Evolutionary conservation across 2,329 filamentous ascomycete species (phyloP), one percentile per base, ranked within the genome.

Genomic region (Dactylellina sp.): DNA sequence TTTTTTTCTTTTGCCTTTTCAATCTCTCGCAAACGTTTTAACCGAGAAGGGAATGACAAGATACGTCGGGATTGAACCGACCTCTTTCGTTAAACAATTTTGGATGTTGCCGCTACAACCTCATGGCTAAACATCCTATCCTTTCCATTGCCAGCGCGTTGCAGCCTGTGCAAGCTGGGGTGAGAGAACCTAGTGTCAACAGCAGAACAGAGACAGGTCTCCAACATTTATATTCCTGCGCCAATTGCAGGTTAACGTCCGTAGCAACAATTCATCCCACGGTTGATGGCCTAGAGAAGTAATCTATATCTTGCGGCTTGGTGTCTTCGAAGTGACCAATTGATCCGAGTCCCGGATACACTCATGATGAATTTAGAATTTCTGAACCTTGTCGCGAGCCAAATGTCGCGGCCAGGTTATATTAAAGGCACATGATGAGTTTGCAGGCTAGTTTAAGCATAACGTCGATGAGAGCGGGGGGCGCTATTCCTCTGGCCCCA

Each of bases 371-470:
- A 24, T 50, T 24, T 40, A 44, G 40, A 56, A 25, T 39, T 24
- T 14, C 14, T 55, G 49, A 61, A 71, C 65, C 65, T 61, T 71
- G 65, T 56, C 53, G 49, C 49, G 24, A 50, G 62, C 44, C 25
- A 59, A 63, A 46, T 64, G 55, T 71, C 52, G 55, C 66, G 66
- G 66, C 66, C 66, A 71, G 66, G 66, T 71, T 71, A 71, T 64
- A 57, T 63, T 56, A 71, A 64, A 71, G 66, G 66, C 66, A 71
- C 66, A 71, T 71, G 66, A 71, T 64, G 66, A 40, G 56, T 59
- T 62, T 59, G 59, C 66, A 71, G 66, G 56, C 60, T 57, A 63
- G 66, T 62, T 71, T 64, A 62, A 71, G 49, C 59, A 71, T 61
- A 56, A 62, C 57, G 66, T 63, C 44, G 66, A 64, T 71, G 66